A percentile compares a stretch with the other conserved stretches of the same genome.
Conservation (phyloP, 768 basidiomycete species). For the Asterophora parasitica region DNA sequence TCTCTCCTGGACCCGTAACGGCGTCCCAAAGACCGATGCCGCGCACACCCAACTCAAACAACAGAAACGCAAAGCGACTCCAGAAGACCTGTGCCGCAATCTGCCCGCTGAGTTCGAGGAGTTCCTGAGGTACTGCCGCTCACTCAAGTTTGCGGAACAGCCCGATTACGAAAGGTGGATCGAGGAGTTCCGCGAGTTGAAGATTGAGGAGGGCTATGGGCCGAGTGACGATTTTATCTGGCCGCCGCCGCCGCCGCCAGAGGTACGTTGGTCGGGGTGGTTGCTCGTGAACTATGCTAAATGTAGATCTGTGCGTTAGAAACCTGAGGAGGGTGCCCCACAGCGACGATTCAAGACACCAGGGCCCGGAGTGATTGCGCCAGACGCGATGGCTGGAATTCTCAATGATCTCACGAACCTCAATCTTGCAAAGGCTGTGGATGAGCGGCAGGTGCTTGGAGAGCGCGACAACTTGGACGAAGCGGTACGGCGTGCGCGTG, state of each 20-base stretch:
- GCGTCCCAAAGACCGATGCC: constrained; percentile 66
- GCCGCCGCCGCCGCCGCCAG: constrained; percentile 55
- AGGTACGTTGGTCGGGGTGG: constrained; percentile 17
- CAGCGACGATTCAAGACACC: constrained; percentile 33
- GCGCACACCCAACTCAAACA: constrained; percentile 60
- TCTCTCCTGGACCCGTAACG: constrained; percentile 74
- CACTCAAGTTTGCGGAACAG: constrained; percentile 60
- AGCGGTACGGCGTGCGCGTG: constrained; percentile 29
- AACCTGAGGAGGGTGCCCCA: constrained; percentile 23
- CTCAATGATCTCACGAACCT: constrained; percentile 58
- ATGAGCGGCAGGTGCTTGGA: constrained; percentile 44
- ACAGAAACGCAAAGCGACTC: constrained; percentile 55
- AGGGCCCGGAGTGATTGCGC: constrained; percentile 17
- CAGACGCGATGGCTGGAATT: constrained; percentile 49
- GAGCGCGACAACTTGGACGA: constrained; percentile 46
- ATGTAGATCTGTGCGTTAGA: not conserved
- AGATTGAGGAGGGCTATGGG: constrained; percentile 52
- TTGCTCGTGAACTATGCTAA: constrained; percentile 20
- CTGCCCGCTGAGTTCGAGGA: constrained; percentile 73
- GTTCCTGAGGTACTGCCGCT: constrained; percentile 67
- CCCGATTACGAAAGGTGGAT: constrained; percentile 69
- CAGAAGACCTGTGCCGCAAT: constrained; percentile 65
- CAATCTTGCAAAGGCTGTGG: constrained; percentile 34
- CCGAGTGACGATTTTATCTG: constrained; percentile 62
- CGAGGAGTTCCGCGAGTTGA: constrained; percentile 60